Percentiles rank a stretch among this genome's conserved stretches.
Conservation (phyloP, 805 yeast genomes). For the Starmerella etchellsii region DNA sequence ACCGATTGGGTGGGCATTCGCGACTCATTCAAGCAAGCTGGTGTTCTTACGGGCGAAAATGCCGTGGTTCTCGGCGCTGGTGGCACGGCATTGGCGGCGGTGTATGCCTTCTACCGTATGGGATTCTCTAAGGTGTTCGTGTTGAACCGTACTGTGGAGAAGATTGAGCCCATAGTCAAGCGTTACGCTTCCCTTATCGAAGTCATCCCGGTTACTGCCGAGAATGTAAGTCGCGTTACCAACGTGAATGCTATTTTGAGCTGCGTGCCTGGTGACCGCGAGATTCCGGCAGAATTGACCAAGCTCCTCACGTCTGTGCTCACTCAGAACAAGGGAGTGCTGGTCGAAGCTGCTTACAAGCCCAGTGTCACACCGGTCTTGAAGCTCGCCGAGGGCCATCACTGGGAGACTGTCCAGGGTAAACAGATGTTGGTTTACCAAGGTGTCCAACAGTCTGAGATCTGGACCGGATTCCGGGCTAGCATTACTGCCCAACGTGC, state of each 20-base stretch:
- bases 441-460: slow-evolving; percentile 74
- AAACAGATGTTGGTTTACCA: slow-evolving; percentile 85
- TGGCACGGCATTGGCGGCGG: slow-evolving; percentile 93
- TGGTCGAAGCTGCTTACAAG: slow-evolving; percentile 90
- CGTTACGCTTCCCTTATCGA: slow-evolving; percentile 39
- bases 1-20: slow-evolving; percentile 92
- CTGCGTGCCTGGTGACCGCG: slow-evolving; percentile 20
- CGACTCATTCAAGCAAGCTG: slow-evolving; percentile 50
- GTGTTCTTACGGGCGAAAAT: slow-evolving; percentile 35
- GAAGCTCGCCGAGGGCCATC: slow-evolving; percentile 52
- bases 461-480: slow-evolving; percentile 42
- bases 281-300: slow-evolving; percentile 10
- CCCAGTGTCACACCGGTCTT: slow-evolving; percentile 79
- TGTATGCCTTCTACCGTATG: slow-evolving; percentile 64
- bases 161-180: slow-evolving; percentile 44
- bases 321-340: slow-evolving; percentile 30
- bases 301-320: slow-evolving; percentile 19
- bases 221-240: slow-evolving; percentile 33
- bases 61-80: slow-evolving; percentile 94
- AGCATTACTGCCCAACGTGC: slow-evolving; percentile 20
- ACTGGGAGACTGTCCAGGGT: slow-evolving; percentile 83
- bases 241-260: slow-evolving; percentile 34
- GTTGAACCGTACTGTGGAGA: slow-evolving; percentile 64
- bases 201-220: slow-evolving; percentile 43
- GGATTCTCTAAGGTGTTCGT: slow-evolving; percentile 70